Evolutionary conservation across 805 yeast species (phyloP), one percentile per base, ranked within the genome.

Genomic region (Starmerella apis): DNA sequence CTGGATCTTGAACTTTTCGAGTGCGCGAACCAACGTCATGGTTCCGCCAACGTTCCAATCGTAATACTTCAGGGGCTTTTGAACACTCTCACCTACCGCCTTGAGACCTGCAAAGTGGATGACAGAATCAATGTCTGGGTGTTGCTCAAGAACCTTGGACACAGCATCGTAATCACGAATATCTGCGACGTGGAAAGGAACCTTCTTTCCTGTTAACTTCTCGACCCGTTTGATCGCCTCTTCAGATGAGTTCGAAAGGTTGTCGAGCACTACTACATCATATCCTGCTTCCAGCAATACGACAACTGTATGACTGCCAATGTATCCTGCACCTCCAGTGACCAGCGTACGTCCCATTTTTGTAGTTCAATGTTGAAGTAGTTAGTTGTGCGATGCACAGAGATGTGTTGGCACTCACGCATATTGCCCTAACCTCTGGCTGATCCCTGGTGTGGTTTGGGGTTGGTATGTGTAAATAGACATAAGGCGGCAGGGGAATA

Each of bases 241-340:
- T 56, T 73, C 73, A 35, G 80, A 74, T 2, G 92, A 80, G 60
- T 81, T 84, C 59, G 71, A 67, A 51, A 81, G 68, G 63, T 80
- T 81, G 64, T 84, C 94, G 20, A 80, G 77, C 39, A 84, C 74
- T n/a, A 84, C 79, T 28, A 83, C 86, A 25, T 80, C 73, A 59
- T 78, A 74, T 23, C 85, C 86, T 47, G 75, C 71, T 52, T 75
- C 72, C 45, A 80, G 63, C 47, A 81, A 71, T 58, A 78, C 83
- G 43, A 79, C 77, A 16, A 65, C 84, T 1, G 90, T 81, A 63
- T 84, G 92, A 9, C 90, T 81, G 23, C 92, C 94, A 60, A 85
- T 83, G 66, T 84, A 84, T 19, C 94, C 92, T 24, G 90, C 85
- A 43, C 94, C 94, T 41, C 94, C 94, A 20, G 92, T 83, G 25